Evolutionary conservation across 1,284 basidiomycete genomes (phyloP).

Genomic region (Cerrena zonata): DNA sequence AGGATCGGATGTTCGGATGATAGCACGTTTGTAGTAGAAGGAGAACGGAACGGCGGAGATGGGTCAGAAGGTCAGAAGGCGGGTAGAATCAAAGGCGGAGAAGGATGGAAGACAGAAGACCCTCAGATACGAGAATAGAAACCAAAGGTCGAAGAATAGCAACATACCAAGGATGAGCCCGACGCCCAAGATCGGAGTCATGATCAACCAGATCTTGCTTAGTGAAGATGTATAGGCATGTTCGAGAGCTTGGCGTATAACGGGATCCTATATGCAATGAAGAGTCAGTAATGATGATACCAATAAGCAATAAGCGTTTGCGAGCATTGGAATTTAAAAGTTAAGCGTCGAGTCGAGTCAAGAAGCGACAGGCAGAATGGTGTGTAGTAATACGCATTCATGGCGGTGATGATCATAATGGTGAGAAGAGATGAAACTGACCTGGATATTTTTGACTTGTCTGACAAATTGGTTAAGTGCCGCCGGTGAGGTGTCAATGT

Average conservation of each 20-base stretch:
- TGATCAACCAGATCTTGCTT: constrained; percentile 67
- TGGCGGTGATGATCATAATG: too few relatives aligned
- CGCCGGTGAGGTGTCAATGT: constrained; percentile 46
- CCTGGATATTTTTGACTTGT: constrained; percentile 48
- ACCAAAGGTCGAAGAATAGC: not conserved
- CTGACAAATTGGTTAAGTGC: constrained; percentile 54
- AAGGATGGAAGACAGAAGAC: not conserved
- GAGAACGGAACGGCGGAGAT: too few relatives aligned
- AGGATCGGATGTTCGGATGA: too few relatives aligned
- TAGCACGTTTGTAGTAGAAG: too few relatives aligned
- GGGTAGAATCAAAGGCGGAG: not conserved
- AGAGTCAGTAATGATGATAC: not conserved
- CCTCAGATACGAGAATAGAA: not conserved
- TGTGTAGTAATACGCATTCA: constrained; percentile 8
- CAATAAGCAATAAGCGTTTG: not conserved
- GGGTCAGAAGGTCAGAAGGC: not conserved
- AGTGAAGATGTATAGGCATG: constrained; percentile 69
- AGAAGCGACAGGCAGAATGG: not conserved
- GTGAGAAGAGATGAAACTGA: constrained; percentile 27
- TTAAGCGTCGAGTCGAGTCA: not conserved
- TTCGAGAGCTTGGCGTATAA: constrained; percentile 46
- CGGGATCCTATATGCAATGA: constrained; percentile 38
- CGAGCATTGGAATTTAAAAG: not conserved
- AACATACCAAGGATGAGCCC: constrained; percentile 53
- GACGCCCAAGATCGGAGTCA: constrained; percentile 54